Percentiles rank a stretch among this genome's conserved stretches.
Conservation (phyloP, 305 asterid genomes). For the Lippia alba region DNA sequence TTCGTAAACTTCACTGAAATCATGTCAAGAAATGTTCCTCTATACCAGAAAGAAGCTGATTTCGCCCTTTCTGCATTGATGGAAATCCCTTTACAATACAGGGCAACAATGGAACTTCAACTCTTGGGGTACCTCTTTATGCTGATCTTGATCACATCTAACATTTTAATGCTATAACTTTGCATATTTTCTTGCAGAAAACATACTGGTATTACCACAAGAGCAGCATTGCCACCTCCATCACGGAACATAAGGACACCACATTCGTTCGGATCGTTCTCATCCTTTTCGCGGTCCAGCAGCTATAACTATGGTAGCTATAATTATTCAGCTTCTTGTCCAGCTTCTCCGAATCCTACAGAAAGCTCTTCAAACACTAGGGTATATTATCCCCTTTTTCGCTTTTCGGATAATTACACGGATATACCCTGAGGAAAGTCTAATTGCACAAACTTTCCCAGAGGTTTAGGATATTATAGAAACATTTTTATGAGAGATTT, state of each 20-base stretch:
- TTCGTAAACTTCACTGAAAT: conserved; percentile 68
- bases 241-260: conserved; percentile 27
- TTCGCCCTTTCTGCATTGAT: conserved; percentile 56
- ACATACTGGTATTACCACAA: conserved; percentile 34
- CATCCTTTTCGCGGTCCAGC: conserved; percentile 28
- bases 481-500: too few species aligned
- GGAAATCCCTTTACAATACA: conserved; percentile 64
- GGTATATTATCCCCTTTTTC: conserved; percentile 27
- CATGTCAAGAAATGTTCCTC: conserved; percentile 54
- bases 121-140: conserved; percentile 47
- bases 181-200: conserved; percentile 30
- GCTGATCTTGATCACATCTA: neutral
- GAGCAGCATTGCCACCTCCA: conserved; percentile 59
- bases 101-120: conserved; percentile 58
- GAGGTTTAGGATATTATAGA: too few species aligned
- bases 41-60: conserved; percentile 47
- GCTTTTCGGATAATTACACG: too few species aligned
- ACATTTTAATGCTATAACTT: neutral
- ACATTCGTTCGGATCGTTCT: neutral
- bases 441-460: too few species aligned
- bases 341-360: conserved; percentile 43
- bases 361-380: conserved; percentile 33
- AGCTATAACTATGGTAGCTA: conserved; percentile 32
- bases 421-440: too few species aligned
- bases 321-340: conserved; percentile 32